These are phyloP conservation scores for Verticillium tricorpus DNA, from an alignment of 2,329 filamentous ascomycete species.

Conservation along the genomic window DNA sequence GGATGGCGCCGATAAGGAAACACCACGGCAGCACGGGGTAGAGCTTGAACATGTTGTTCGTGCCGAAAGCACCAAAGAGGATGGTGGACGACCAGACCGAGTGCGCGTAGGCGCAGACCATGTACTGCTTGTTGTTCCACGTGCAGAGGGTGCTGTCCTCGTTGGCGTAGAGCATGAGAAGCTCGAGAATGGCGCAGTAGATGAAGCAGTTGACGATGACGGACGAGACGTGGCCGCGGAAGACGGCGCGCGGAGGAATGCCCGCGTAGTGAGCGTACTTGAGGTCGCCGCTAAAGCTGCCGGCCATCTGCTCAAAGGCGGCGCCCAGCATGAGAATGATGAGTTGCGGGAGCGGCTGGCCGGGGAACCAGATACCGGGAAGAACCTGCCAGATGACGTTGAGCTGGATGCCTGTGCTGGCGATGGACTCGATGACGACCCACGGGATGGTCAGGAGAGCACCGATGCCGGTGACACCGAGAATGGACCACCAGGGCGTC, in stretches of 20 bases:
- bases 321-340: conserved; percentile 21
- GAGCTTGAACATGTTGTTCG: conserved; percentile 32
- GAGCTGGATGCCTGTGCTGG: conserved; percentile 41
- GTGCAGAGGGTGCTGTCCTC: conserved; percentile 27
- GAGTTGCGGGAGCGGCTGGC: conserved; percentile 18
- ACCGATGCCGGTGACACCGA: conserved; percentile 28
- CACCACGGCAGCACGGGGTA: conserved; percentile 40
- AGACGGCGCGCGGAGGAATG: conserved; percentile 27
- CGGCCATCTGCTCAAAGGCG: conserved; percentile 23
- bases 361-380: conserved; percentile 19
- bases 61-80: conserved; percentile 22
- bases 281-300: conserved; percentile 26
- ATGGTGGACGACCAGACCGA: conserved; percentile 27
- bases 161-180: conserved; percentile 25
- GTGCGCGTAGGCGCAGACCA: conserved; percentile 24
- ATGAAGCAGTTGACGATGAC: conserved; percentile 35
- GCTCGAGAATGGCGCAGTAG: conserved; percentile 33
- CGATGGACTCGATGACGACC: conserved; percentile 40
- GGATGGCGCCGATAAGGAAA: conserved; percentile 33
- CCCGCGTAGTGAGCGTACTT: conserved; percentile 30
- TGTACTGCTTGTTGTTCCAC: conserved; percentile 21
- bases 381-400: conserved; percentile 49
- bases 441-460: conserved; percentile 39
- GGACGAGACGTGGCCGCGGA: conserved; percentile 36
- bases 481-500: conserved; percentile 24